Percentiles rank a stretch among this genome's conserved stretches.
These are phyloP conservation scores for Podospora australis DNA, from an alignment of 495 filamentous ascomycete genomes.

Conservation along the genomic window DNA sequence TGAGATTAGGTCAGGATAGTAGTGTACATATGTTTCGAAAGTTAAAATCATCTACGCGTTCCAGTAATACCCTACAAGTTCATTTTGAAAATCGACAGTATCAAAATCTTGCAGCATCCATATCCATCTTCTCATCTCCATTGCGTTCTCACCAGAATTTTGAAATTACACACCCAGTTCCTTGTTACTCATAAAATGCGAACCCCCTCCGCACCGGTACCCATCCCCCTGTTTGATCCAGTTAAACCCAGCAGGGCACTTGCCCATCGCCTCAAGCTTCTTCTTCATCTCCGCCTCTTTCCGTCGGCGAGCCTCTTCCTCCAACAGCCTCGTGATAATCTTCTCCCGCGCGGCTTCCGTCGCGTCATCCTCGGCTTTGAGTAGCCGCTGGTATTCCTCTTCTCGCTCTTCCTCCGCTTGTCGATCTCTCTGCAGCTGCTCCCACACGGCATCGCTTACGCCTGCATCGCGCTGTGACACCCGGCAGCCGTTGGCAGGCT, in stretches of 20 bases:
- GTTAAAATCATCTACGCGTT: too few relatives aligned
- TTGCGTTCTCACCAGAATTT: too few relatives aligned
- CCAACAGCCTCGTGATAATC: slow-evolving; percentile 21
- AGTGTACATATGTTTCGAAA: too few relatives aligned
- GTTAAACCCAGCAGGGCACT: slow-evolving; percentile 43
- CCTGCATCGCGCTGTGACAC: slow-evolving; percentile 42
- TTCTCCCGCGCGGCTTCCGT: slow-evolving; percentile 18
- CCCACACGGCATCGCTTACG: slow-evolving; percentile 57
- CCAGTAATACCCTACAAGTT: too few relatives aligned
- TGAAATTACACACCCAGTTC: too few relatives aligned
- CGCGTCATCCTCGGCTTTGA: slow-evolving; percentile 17
- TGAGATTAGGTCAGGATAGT: too few relatives aligned
- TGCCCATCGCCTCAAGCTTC: slow-evolving; percentile 44
- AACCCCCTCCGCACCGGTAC: slow-evolving; percentile 49
- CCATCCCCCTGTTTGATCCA: slow-evolving; percentile 51
- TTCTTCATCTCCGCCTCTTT: slow-evolving; percentile 38
- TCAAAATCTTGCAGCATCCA: too few relatives aligned
- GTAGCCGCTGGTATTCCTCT: slow-evolving; percentile 20
- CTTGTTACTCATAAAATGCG: slow-evolving; percentile 36
- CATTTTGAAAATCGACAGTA: too few relatives aligned
- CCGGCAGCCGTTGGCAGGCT: background rate
- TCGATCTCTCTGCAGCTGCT: slow-evolving; percentile 48
- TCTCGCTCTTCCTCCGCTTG: slow-evolving; percentile 27
- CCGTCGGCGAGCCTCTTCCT: slow-evolving; percentile 24
- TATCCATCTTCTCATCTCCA: too few relatives aligned